Evolutionary conservation across 176 grass and related monocot genomes (phyloP).

Genomic region (Miscanthus lutarioriparius): DNA sequence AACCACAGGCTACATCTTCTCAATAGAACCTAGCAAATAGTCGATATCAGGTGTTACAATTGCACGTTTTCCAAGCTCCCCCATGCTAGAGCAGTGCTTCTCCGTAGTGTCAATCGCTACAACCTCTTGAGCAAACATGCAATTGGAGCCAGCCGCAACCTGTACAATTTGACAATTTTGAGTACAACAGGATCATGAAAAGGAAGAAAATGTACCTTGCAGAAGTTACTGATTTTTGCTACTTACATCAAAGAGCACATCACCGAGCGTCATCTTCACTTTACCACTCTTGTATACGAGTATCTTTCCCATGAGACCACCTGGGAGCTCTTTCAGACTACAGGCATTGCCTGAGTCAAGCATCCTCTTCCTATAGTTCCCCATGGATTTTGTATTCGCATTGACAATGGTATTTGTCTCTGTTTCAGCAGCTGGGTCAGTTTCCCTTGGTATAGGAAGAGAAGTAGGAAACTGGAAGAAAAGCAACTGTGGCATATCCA

Average conservation of each 20-base stretch:
- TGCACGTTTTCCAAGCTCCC: slow-evolving; percentile 46
- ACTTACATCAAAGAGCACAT: slow-evolving; percentile 68
- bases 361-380: slow-evolving; percentile 20
- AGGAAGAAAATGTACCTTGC: neutral
- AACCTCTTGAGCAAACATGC: slow-evolving; percentile 26
- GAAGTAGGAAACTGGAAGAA: slow-evolving; percentile 68
- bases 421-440: neutral
- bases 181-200: neutral
- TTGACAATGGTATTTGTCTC: slow-evolving; percentile 12
- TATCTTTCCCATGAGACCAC: slow-evolving; percentile 71
- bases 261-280: slow-evolving; percentile 81
- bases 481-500: slow-evolving; percentile 36
- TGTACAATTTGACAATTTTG: slow-evolving; percentile 27
- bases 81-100: neutral
- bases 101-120: too few species aligned
- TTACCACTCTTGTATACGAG: slow-evolving; percentile 73
- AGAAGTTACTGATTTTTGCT: neutral
- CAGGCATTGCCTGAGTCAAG: slow-evolving; percentile 26
- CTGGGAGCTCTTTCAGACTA: slow-evolving; percentile 56
- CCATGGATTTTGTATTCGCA: slow-evolving; percentile 18
- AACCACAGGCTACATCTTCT: too few species aligned
- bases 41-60: slow-evolving; percentile 55
- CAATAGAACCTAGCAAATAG: slow-evolving; percentile 49
- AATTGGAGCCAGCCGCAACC: slow-evolving; percentile 65
- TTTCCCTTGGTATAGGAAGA: slow-evolving; percentile 44